Conservation (phyloP, 2,329 filamentous ascomycete species). For the Aspergillus ibericus region DNA sequence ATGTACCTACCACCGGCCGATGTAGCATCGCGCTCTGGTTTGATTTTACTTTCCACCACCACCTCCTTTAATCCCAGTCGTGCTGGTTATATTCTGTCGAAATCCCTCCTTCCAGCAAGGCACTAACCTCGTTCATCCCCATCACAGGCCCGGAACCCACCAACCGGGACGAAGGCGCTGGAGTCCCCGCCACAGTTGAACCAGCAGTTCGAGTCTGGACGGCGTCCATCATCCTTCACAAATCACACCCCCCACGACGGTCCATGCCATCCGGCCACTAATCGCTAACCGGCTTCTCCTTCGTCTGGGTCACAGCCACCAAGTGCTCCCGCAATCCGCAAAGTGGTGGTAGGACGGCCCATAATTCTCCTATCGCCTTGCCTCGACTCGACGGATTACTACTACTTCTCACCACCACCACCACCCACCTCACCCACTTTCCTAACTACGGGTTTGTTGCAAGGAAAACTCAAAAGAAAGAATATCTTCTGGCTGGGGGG, state of each 20-base stretch:
- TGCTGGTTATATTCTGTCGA: background rate
- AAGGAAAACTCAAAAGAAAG: background rate
- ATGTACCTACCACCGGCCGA: background rate
- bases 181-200: conserved; percentile 7
- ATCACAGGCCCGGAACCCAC: background rate
- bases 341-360: background rate
- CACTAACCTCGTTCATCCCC: background rate
- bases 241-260: background rate
- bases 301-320: background rate
- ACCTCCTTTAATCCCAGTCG: background rate
- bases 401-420: background rate
- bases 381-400: background rate
- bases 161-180: background rate
- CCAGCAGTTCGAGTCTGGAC: background rate
- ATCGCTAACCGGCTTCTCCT: background rate
- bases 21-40: background rate
- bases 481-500: background rate
- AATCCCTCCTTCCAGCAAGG: background rate
- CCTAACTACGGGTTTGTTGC: background rate
- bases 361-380: background rate
- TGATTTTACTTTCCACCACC: background rate
- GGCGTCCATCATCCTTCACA: background rate
- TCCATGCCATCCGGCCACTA: conserved; percentile 2
- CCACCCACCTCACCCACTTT: background rate
- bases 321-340: background rate